These are phyloP conservation scores for Hypholoma sublateritium DNA, from an alignment of 768 basidiomycete species.

Conservation along the genomic window DNA sequence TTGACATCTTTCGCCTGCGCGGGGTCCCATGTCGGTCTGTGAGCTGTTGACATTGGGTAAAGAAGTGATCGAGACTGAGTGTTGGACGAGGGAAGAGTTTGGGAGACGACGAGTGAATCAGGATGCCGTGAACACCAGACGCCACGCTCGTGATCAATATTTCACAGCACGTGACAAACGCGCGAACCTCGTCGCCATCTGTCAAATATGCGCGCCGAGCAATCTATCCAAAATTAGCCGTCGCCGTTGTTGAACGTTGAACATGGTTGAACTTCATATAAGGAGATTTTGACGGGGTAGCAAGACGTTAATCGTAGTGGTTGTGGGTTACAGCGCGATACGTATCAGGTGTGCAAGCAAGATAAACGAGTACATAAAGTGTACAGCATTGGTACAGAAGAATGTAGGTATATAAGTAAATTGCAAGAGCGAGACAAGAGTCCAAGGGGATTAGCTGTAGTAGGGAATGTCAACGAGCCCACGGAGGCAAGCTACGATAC, in stretches of 20 bases:
- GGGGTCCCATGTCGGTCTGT: constrained; percentile 97
- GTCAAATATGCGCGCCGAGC: too few relatives aligned
- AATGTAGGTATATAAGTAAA: neutral
- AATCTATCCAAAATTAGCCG: neutral
- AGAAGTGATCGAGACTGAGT: neutral
- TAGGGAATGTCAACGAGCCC: constrained; percentile 2
- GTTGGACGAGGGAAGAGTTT: neutral
- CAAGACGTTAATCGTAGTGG: neutral
- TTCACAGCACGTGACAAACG: constrained; percentile 17
- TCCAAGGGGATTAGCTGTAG: constrained; percentile 13
- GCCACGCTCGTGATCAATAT: neutral
- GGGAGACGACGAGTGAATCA: neutral
- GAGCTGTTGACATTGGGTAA: constrained; percentile 77
- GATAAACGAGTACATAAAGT: neutral
- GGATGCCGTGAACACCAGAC: too few relatives aligned
- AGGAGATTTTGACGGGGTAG: neutral
- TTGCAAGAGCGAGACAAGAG: neutral
- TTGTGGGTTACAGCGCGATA: neutral
- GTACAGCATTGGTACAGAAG: neutral
- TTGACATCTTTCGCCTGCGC: constrained; percentile 92
- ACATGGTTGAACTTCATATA: neutral
- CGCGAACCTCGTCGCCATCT: neutral
- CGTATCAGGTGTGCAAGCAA: neutral
- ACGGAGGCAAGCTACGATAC: constrained; percentile 11
- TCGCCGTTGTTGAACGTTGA: neutral